Base-by-base conservation (phyloP, 768 basidiomycete species). In the Lentinula lateritia region DNA sequence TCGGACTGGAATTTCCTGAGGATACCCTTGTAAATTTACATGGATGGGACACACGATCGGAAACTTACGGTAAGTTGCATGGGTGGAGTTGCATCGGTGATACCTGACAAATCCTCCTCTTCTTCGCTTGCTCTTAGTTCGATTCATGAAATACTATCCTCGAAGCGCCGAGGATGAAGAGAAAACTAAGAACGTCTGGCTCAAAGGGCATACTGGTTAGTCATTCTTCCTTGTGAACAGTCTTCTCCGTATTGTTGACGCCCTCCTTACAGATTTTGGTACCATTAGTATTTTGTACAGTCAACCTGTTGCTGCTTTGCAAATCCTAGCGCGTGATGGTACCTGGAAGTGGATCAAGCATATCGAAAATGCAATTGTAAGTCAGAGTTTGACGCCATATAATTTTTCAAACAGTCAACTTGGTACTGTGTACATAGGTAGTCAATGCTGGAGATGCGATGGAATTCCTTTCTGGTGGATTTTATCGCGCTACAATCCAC, bases 141-240 rank as follows among this genome's bases (percentile, higher is more conserved):
- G 80, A 13, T 77, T 80, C 64, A 78, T 80, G 74, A 82, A 81
- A 68, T 83, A 82, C 65, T 77, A 75, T 63, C 78, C 78, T 6
- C 75, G 78, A 23, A 68, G 74, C 2, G 64, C 72, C 23, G 78
- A 78, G 18, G 80, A 81, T 3, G 80, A 82, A 63, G 57, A 62
- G 32, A 74, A 74, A 52, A 72, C 78, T 0, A 78, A 78, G 20
- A 72, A 78, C 46, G 78, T 83, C 3, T 83, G 80, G 80, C 65
- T 82, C 20, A 82, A 83, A 62, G 81, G 81, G 3, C 81, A 82
- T 56, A 78, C 77, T 4, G 80, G 80, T 77, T 6, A 54, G 53
- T 57, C 4, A 61, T 48, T 18, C 6, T 42, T 20, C 10, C 45
- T 12, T 20, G 39, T 6, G 6, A 1, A 12, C 23, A 15, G 3